phyloP scores from a whole-genome alignment of 495 filamentous ascomycete genomes.

The Penicillium crystallinum region DNA sequence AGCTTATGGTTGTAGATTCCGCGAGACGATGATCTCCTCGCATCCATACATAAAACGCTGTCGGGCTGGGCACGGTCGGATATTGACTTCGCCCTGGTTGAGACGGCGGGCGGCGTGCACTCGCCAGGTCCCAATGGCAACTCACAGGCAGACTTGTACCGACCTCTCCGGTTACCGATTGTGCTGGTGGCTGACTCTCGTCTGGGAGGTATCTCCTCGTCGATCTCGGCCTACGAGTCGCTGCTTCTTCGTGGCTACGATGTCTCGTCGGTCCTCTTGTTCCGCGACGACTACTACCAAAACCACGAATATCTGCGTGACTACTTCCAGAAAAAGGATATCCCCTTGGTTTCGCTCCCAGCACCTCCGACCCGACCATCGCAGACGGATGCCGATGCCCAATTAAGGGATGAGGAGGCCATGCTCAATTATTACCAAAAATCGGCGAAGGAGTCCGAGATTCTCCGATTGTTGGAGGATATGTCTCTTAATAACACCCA shows the following conservation, averaged over 20 bases:
- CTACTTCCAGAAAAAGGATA: constrained; percentile 56
- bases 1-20: constrained; percentile 30
- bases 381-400: constrained; percentile 22
- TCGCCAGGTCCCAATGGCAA: constrained; percentile 69
- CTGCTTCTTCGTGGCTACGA: constrained; percentile 69
- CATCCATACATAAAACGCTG: constrained; percentile 43
- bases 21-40: constrained; percentile 43
- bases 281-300: constrained; percentile 55
- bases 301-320: constrained; percentile 59
- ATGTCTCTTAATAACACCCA: constrained; percentile 43
- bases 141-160: constrained; percentile 70
- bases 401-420: constrained; percentile 43
- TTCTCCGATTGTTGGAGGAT: constrained; percentile 37
- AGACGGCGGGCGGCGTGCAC: constrained; percentile 73
- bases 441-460: constrained; percentile 32
- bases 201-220: constrained; percentile 68
- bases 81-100: constrained; percentile 52
- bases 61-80: constrained; percentile 34
- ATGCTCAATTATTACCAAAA: constrained; percentile 56
- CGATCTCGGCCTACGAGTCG: constrained; percentile 72
- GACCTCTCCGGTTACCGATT: constrained; percentile 64
- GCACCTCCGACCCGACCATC: constrained; percentile 44
- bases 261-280: constrained; percentile 58
- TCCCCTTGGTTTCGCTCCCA: constrained; percentile 49
- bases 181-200: constrained; percentile 65